Evolutionary conservation across 176 grass and related monocot genomes (phyloP).

Genomic region (Triticum timopheevii): DNA sequence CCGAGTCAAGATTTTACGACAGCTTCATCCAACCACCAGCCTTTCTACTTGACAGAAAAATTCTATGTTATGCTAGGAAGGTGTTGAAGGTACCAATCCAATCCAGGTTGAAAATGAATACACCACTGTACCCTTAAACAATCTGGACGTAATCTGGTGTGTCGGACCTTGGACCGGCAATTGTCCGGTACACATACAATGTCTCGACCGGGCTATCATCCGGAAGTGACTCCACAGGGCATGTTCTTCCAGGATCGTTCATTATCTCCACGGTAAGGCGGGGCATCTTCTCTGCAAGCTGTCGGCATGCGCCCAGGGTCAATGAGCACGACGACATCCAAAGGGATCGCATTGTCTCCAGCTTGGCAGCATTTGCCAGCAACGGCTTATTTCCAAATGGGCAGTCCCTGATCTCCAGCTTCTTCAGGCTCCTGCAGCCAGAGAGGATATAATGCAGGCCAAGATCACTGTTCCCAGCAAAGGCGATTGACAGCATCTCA

Average conservation of each 20-base stretch:
- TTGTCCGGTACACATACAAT: constrained; percentile 67
- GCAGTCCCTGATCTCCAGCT: constrained; percentile 80
- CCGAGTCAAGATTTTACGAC: constrained; percentile 1
- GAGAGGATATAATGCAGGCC: constrained; percentile 68
- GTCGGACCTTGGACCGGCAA: constrained; percentile 60
- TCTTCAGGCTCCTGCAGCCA: constrained; percentile 77
- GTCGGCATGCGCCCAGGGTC: constrained; percentile 61
- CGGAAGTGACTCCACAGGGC: constrained; percentile 40
- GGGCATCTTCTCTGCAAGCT: constrained; percentile 65
- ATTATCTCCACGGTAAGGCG: constrained; percentile 68
- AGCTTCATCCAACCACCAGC: constrained; percentile 18
- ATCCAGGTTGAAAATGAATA: constrained; percentile 30
- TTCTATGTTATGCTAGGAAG: constrained; percentile 35
- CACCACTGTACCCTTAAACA: constrained; percentile 18
- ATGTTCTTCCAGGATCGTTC: constrained; percentile 35
- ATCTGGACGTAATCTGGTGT: constrained; percentile 63
- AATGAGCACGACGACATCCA: constrained; percentile 76
- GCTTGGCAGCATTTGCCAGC: constrained; percentile 66
- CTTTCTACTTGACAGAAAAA: constrained; percentile 37
- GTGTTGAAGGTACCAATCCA: constrained; percentile 33
- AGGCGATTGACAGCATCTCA: constrained; percentile 75
- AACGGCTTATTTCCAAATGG: constrained; percentile 66
- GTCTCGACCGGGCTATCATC: constrained; percentile 59
- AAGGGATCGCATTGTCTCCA: constrained; percentile 95
- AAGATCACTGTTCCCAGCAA: constrained; percentile 57